Base-by-base conservation (phyloP, 805 yeast species). In the Metschnikowia bowlesiae region DNA sequence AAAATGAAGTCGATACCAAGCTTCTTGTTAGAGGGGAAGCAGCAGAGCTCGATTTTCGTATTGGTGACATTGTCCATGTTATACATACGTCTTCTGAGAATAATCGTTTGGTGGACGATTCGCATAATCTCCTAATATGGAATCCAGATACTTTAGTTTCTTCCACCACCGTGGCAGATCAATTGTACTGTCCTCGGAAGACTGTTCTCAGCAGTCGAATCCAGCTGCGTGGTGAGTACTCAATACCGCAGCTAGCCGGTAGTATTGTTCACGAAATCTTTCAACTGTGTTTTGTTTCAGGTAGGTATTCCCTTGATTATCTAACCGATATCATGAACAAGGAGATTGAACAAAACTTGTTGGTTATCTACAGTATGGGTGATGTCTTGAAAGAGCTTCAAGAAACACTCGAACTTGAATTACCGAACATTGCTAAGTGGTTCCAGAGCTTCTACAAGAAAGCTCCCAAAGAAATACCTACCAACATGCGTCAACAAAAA, bases 101-200 rank as follows among this genome's bases (percentile, higher is more conserved):
- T 38, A 75, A 77, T 1, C 66, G 64, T 16, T 54, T 83, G 2
- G 76, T 85, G 8, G 87, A 84, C 55, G 76, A 78, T 51, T 67
- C 75, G 33, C 76, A 76, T 31, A 82, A 85, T 56, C 63, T 90
- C n/a, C 66, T 91, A 30, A 76, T 92, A 18, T 78, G 94, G 78
- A 80, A 87, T 56, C 99, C 99, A 0, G 98, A 94, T 62, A 68
- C 81, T 4, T 67, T 94, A 10, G 68, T 92, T 0, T 81, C 97
- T 0, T 90, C 96, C 2, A 94, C 98, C 0, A 70, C 84, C 4
- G 79, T 90, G 1, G 85, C 97, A 0, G 86, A 86, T 39, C 84
- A 92, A 1, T 69, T 89, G 31, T 75, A 71, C 16, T 94, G 99
- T 62, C 72, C 81, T 31, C 71, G 99, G 49, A 80, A 83, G 51